Evolutionary conservation across 176 grass and related monocot species (phyloP).

Genomic region (Musa beccarii): DNA sequence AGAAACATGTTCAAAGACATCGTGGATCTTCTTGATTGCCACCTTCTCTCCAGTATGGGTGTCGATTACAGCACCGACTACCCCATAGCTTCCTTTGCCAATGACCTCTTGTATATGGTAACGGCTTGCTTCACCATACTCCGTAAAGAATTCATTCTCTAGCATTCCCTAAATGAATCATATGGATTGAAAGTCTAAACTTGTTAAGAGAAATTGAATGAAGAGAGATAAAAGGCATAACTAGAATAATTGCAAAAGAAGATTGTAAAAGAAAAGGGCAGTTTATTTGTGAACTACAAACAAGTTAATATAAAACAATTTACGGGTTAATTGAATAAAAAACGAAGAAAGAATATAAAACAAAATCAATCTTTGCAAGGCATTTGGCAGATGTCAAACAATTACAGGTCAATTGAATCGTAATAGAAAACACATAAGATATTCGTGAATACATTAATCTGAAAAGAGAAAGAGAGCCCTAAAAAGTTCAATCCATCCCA

Average conservation of each 20-base stretch:
- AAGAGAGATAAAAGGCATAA: background rate
- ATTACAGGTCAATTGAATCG: no score
- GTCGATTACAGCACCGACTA: slow-evolving; percentile 70
- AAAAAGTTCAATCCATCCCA: background rate
- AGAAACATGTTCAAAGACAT: slow-evolving; percentile 67
- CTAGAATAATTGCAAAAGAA: background rate
- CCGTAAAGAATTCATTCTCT: slow-evolving; percentile 79
- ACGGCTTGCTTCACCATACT: slow-evolving; percentile 62
- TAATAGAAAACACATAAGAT: no score
- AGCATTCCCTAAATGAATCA: slow-evolving; percentile 26
- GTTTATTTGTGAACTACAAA: background rate
- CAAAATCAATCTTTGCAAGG: no score
- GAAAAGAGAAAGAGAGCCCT: background rate
- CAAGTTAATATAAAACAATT: no score
- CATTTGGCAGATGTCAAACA: no score
- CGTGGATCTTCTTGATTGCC: slow-evolving; percentile 82
- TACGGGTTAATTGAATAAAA: background rate
- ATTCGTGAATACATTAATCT: background rate
- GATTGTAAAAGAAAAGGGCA: background rate
- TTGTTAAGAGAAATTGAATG: background rate
- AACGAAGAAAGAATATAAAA: background rate
- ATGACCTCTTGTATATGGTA: slow-evolving; percentile 70
- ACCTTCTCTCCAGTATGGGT: slow-evolving; percentile 57
- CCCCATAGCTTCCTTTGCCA: slow-evolving; percentile 78
- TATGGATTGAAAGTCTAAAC: background rate